These are phyloP conservation scores for Diplodia intermedia DNA, from an alignment of 2,329 filamentous ascomycete species.

Conservation along the genomic window DNA sequence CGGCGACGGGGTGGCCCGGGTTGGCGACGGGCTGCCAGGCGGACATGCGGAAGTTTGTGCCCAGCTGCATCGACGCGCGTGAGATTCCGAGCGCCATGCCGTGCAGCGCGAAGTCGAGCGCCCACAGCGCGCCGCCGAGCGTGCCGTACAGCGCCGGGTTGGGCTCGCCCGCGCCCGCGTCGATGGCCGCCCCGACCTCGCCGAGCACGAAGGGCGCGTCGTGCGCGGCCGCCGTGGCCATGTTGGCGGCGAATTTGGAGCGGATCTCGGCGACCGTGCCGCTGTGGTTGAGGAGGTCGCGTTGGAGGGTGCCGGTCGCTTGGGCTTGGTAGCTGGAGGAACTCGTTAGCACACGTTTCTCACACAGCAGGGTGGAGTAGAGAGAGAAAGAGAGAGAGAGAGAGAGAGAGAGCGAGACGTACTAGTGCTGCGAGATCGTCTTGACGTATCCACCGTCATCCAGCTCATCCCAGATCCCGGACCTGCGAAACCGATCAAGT, in stretches of 20 bases:
- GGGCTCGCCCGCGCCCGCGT: no score
- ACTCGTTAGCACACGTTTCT: no score
- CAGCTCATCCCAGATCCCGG: neutral
- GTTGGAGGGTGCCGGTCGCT: neutral
- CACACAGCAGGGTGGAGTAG: no score
- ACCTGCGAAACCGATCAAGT: neutral
- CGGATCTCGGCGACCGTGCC: neutral
- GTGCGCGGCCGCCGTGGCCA: neutral
- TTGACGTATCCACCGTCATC: neutral
- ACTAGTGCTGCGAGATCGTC: constrained; percentile 16
- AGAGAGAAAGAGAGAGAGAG: neutral
- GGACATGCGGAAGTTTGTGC: neutral
- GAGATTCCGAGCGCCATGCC: constrained; percentile 6
- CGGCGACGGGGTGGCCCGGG: neutral
- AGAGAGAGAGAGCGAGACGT: neutral
- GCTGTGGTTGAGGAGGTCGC: neutral
- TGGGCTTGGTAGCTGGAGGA: neutral
- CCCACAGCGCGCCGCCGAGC: constrained; percentile 17
- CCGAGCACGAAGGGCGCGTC: neutral
- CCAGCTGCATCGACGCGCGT: constrained; percentile 9
- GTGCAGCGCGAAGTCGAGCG: constrained; percentile 20
- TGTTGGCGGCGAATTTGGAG: neutral
- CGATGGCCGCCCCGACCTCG: constrained; percentile 1
- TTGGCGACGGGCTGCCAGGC: constrained; percentile 5
- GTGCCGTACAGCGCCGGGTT: neutral